phyloP scores from a whole-genome alignment of 108 stramenopile species.

The Heterococcus sp. region DNA sequence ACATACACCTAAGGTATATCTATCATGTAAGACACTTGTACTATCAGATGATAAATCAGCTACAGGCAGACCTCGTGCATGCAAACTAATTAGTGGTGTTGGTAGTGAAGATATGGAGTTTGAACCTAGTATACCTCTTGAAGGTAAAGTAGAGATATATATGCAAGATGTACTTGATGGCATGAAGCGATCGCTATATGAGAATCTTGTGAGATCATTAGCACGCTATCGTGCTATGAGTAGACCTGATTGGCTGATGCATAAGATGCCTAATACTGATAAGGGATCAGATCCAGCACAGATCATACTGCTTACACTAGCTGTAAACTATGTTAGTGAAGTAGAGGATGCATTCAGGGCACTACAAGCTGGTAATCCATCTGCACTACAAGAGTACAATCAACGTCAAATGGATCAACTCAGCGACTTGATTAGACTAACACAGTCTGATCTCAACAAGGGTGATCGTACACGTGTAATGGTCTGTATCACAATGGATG shows the following conservation, averaged over 20 bases:
- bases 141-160: constrained; percentile 78
- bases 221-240: constrained; percentile 59
- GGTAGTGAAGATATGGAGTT: constrained; percentile 66
- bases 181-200: constrained; percentile 57
- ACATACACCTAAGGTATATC: constrained; percentile 74
- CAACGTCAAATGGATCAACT: constrained; percentile 66
- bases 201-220: constrained; percentile 60
- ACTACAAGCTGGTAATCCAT: constrained; percentile 46
- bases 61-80: constrained; percentile 54
- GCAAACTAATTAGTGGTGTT: constrained; percentile 64
- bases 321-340: constrained; percentile 67
- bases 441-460: constrained; percentile 68
- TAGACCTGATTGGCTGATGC: constrained; percentile 69
- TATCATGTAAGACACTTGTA: constrained; percentile 64
- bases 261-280: constrained; percentile 51
- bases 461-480: constrained; percentile 70
- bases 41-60: constrained; percentile 34
- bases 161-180: constrained; percentile 69
- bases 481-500: constrained; percentile 79
- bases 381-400: constrained; percentile 60
- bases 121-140: constrained; percentile 67
- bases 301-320: constrained; percentile 67
- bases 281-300: constrained; percentile 69
- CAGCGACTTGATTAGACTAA: constrained; percentile 66
- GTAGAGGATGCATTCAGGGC: constrained; percentile 63